A percentile compares a stretch with the other conserved stretches of the same genome.
Conservation (phyloP, 352 stramenopile genomes). For the Albugo candida region DNA sequence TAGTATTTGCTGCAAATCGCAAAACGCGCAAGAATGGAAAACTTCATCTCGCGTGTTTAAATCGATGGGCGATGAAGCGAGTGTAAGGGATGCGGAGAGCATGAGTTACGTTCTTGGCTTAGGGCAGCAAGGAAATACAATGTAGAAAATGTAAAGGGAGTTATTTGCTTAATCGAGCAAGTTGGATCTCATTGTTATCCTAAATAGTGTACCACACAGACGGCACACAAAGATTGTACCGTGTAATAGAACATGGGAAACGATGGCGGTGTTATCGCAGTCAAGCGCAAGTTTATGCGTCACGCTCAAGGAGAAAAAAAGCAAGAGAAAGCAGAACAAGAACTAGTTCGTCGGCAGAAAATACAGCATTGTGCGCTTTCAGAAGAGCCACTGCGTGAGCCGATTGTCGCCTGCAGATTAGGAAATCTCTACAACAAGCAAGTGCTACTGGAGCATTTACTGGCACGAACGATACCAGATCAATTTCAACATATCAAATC, state of each 20-base stretch:
- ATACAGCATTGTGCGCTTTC: conserved; percentile 65
- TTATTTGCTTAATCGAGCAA: no score
- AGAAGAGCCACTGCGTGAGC: conserved; percentile 52
- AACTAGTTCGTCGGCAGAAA: conserved; percentile 32
- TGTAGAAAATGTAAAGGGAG: no score
- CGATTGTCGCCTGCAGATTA: conserved; percentile 74
- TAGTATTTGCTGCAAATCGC: conserved; percentile 44
- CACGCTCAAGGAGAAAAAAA: conserved; percentile 52
- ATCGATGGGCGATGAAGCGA: conserved; percentile 41
- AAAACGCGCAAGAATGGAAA: conserved; percentile 69
- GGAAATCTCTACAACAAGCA: conserved; percentile 89
- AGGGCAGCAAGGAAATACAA: conserved; percentile 54
- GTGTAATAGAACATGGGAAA: conserved; percentile 58
- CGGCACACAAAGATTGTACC: background rate
- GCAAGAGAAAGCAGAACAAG: conserved; percentile 40
- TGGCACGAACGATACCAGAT: conserved; percentile 57
- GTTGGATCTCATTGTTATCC: no score
- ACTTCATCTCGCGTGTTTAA: conserved; percentile 50
- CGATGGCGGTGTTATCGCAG: conserved; percentile 85
- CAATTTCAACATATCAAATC: conserved; percentile 63
- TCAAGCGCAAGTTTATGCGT: conserved; percentile 88
- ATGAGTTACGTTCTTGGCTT: conserved; percentile 80
- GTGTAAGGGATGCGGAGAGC: conserved; percentile 62
- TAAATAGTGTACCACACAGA: no score
- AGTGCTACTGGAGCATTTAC: conserved; percentile 54